Conservation (phyloP, 495 filamentous ascomycete genomes). For the Penicillium cataractarum region DNA sequence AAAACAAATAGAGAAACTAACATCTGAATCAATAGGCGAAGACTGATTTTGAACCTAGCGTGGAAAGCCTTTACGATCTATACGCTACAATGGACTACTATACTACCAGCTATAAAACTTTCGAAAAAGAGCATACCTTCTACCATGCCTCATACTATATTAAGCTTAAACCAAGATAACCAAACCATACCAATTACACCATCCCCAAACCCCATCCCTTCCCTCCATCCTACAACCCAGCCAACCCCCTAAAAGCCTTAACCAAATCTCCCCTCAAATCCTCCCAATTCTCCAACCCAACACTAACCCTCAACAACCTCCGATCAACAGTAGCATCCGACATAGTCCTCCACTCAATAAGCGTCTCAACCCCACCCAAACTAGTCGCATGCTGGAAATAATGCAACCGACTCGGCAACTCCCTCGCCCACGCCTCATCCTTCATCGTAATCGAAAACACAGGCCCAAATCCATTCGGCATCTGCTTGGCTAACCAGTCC, state of each 20-base stretch:
- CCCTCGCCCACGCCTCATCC: constrained; percentile 59
- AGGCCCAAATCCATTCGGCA: constrained; percentile 88
- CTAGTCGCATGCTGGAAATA: constrained; percentile 96
- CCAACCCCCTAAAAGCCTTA: constrained; percentile 57
- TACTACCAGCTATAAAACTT: too few species aligned
- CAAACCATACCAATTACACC: too few species aligned
- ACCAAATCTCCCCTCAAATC: constrained; percentile 80
- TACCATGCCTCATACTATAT: not conserved
- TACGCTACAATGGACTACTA: too few species aligned
- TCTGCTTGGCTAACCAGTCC: constrained; percentile 80
- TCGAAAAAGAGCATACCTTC: too few species aligned
- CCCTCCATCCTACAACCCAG: not conserved
- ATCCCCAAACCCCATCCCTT: too few species aligned
- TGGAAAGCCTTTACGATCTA: too few species aligned
- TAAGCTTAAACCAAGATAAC: too few species aligned
- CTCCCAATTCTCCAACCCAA: constrained; percentile 86
- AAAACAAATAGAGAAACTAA: too few species aligned
- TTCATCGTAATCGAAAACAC: constrained; percentile 79
- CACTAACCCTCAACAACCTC: constrained; percentile 75
- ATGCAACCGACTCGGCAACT: constrained; percentile 73
- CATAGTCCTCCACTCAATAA: constrained; percentile 78
- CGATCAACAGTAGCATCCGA: constrained; percentile 73
- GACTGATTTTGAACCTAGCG: too few species aligned
- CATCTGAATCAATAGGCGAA: too few species aligned
- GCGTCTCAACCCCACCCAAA: constrained; percentile 88